These are phyloP conservation scores for Spizellomyces punctatus DNA, from an alignment of 192 early-diverging fungal species.

Conservation along the genomic window DNA sequence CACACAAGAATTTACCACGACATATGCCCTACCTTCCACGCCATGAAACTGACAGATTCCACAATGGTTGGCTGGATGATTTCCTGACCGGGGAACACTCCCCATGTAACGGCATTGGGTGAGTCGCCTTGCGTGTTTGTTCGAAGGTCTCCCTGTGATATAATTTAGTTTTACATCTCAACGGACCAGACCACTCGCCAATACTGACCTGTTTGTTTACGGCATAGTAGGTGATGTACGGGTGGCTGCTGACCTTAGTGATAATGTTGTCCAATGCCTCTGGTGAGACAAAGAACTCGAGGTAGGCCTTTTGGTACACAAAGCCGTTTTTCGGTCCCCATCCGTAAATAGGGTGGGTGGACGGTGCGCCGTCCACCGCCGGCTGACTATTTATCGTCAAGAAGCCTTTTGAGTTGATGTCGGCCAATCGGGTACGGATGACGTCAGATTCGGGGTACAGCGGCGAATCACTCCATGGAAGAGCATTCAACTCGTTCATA, in stretches of 20 bases:
- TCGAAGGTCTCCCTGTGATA: conserved; percentile 72
- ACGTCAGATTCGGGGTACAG: conserved; percentile 75
- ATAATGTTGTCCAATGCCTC: conserved; percentile 69
- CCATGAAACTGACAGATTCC: conserved; percentile 82
- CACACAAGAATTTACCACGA: no score
- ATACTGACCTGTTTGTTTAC: conserved; percentile 69
- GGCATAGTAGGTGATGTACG: conserved; percentile 83
- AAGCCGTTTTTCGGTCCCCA: conserved; percentile 97
- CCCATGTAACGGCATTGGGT: conserved; percentile 98
- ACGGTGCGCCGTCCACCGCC: conserved; percentile 84
- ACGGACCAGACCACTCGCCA: background rate
- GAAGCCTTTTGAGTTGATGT: conserved; percentile 82
- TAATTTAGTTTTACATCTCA: background rate
- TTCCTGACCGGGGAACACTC: conserved; percentile 96
- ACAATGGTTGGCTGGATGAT: conserved; percentile 97
- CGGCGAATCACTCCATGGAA: conserved; percentile 91
- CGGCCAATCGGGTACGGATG: conserved; percentile 70
- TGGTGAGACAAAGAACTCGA: conserved; percentile 93
- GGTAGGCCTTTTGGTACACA: conserved; percentile 95
- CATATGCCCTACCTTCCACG: conserved; percentile 72
- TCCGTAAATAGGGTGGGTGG: conserved; percentile 76
- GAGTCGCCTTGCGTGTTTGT: conserved; percentile 86
- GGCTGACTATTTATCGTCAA: conserved; percentile 96
- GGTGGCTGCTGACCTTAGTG: conserved; percentile 64
- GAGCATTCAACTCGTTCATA: conserved; percentile 69